Conservation (phyloP, 371 early-diverging fungal species). For the Fennellomyces sp. region DNA sequence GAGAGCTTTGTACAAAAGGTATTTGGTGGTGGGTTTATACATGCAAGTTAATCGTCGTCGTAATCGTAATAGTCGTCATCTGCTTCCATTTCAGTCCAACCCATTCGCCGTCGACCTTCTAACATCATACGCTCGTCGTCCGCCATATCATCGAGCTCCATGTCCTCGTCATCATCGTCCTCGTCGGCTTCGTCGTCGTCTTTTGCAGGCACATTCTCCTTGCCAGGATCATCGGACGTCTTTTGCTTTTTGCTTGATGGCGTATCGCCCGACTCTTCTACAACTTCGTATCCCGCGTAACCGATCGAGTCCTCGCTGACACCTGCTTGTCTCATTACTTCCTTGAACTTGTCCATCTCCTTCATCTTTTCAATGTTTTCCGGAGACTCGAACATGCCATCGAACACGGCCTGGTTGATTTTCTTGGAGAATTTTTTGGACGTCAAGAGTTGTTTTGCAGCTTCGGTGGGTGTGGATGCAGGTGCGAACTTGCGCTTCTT, state of each 20-base stretch:
- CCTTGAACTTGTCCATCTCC: slow-evolving; percentile 30
- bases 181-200: slow-evolving; percentile 49
- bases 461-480: slow-evolving; percentile 69
- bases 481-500: slow-evolving; percentile 34
- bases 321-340: slow-evolving; percentile 1
- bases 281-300: slow-evolving; percentile 40
- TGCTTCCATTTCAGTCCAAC: slow-evolving; percentile 35
- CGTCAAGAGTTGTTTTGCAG: slow-evolving; percentile 72
- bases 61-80: slow-evolving; percentile 22
- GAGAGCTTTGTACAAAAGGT: too few relatives aligned
- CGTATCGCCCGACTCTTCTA: slow-evolving; percentile 50
- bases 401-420: slow-evolving; percentile 86
- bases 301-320: slow-evolving; percentile 22
- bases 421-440: slow-evolving; percentile 83
- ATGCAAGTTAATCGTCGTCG: neutral
- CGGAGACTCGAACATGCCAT: slow-evolving; percentile 70
- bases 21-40: too few relatives aligned
- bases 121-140: slow-evolving; percentile 40
- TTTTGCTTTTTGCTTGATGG: slow-evolving; percentile 20
- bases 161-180: slow-evolving; percentile 52
- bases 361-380: slow-evolving; percentile 50
- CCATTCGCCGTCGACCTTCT: slow-evolving; percentile 34
- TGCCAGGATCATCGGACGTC: too few relatives aligned
- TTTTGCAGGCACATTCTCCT: slow-evolving; percentile 14
- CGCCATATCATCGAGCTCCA: slow-evolving; percentile 46